Base-by-base conservation (phyloP, 495 filamentous ascomycete genomes). In the Aspergillus cristatus region DNA sequence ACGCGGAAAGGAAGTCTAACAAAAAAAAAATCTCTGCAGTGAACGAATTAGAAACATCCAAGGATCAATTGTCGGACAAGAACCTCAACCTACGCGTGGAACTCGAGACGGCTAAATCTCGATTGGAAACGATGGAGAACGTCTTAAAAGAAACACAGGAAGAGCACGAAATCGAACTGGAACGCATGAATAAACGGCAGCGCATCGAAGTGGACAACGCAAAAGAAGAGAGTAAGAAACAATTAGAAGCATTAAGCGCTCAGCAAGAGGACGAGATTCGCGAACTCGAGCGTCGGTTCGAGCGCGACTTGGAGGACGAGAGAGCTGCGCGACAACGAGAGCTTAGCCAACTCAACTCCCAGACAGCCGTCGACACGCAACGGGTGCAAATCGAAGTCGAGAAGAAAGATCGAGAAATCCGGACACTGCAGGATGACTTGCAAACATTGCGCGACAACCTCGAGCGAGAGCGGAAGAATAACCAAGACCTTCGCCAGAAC, bases 261-360 rank as follows among this genome's bases (percentile, higher is more conserved):
- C 58, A 60, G 6, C 74, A 82, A 38, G 55, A 62, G 15, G 62
- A 72, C 15, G 66, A 75, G 31, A 38, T 78, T 12, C 58, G 63
- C 2, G 60, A 70, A 15, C 29, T 78, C 28, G 59, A 60, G 41
- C 54, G 71, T 13, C 65, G 55, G 18, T 60, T 71, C 18, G 67
- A 75, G 8, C 54, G 64, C 18, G 76, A 81, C n/a, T 48, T 85
- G 14, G 79, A 81, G 18, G 74, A 85, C 26, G 82, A 86, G 53
- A 70, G 70, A 40, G 62, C 56, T 24, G 65, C 61, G 16, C 70
- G 72, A 37, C 48, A 74, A 7, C 71, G 67, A 14, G 86, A 93
- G 49, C 60, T 88, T 1, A 70, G 76, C 35, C 76, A 84, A 14
- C 39, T 91, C 4, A 74, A 73, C 8, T 66, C 67, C 1, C 71